Conservation (phyloP, 202 grass and related monocot species). For the Brachypodium distachyon region DNA sequence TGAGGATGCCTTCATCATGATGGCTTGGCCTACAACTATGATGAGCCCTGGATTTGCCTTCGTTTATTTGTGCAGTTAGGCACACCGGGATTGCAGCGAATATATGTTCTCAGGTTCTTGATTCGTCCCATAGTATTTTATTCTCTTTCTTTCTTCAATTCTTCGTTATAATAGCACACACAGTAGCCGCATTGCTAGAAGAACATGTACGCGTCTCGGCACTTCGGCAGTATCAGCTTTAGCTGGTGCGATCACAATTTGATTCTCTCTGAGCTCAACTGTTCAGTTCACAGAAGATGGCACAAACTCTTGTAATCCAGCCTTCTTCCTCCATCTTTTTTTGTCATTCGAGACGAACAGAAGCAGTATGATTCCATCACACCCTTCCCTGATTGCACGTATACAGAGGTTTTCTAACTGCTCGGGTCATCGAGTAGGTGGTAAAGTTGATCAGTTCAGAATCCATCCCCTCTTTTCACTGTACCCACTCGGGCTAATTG, state of each 20-base stretch:
- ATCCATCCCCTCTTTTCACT: not conserved
- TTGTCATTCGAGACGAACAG: not conserved
- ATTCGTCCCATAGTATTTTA: not conserved
- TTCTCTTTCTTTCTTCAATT: not conserved
- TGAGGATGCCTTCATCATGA: slow-evolving; percentile 39
- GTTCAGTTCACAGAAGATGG: not conserved
- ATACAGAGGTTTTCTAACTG: not conserved
- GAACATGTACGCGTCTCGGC: not conserved
- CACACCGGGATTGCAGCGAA: slow-evolving; percentile 18
- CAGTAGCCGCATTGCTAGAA: not conserved
- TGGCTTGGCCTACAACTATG: slow-evolving; percentile 7
- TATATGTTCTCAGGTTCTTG: not conserved
- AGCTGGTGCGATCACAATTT: not conserved
- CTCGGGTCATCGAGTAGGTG: not conserved
- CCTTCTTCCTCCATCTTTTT: no score
- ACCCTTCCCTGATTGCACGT: not conserved
- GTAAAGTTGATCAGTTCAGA: not conserved
- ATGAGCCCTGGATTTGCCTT: slow-evolving; percentile 9
- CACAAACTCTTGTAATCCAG: not conserved
- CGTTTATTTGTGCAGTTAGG: slow-evolving; percentile 15
- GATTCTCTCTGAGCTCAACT: not conserved
- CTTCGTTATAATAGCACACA: not conserved
- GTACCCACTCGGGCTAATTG: not conserved
- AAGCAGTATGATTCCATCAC: not conserved
- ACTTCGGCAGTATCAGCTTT: not conserved